Evolutionary conservation across 495 filamentous ascomycete genomes (phyloP).

Genomic region (Acidiella bohemica): DNA sequence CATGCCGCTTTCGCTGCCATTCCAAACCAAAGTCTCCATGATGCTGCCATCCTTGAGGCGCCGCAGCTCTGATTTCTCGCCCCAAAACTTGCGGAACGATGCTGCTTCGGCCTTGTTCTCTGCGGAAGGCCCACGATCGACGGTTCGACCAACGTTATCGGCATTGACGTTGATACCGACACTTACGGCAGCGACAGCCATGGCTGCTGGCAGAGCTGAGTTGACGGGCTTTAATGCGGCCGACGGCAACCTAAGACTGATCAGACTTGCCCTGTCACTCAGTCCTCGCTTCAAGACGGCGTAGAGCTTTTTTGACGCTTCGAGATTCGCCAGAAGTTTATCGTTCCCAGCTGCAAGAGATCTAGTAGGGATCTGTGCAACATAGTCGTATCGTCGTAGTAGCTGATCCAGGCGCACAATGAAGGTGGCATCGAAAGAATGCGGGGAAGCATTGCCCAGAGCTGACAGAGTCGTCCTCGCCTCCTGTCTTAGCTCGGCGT

Average conservation of each 20-base stretch:
- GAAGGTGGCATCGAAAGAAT: slow-evolving; percentile 74
- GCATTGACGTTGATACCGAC: slow-evolving; percentile 62
- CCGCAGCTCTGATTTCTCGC: slow-evolving; percentile 57
- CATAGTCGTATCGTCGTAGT: slow-evolving; percentile 58
- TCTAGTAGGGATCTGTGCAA: slow-evolving; percentile 24
- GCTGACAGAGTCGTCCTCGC: slow-evolving; percentile 55
- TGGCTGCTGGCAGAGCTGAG: slow-evolving; percentile 18
- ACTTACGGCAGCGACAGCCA: slow-evolving; percentile 30
- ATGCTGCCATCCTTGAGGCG: slow-evolving; percentile 64
- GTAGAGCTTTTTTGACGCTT: slow-evolving; percentile 29
- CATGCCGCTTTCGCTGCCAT: slow-evolving; percentile 40
- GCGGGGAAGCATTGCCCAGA: slow-evolving; percentile 56
- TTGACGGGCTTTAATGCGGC: slow-evolving; percentile 18
- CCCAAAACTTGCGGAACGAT: slow-evolving; percentile 62
- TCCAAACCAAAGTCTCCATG: slow-evolving; percentile 73
- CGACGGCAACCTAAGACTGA: too few relatives aligned
- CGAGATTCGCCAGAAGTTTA: slow-evolving; percentile 2
- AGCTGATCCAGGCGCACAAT: slow-evolving; percentile 56
- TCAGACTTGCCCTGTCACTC: slow-evolving; percentile 54
- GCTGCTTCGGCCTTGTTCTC: slow-evolving; percentile 60
- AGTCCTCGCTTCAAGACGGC: slow-evolving; percentile 52
- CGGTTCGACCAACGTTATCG: slow-evolving; percentile 50
- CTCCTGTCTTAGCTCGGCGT: slow-evolving; percentile 54
- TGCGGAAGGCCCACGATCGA: slow-evolving; percentile 76
- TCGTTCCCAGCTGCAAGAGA: slow-evolving; percentile 2